Evolutionary conservation across 2,329 filamentous ascomycete species (phyloP).

Genomic region (Aureobasidium sp.): DNA sequence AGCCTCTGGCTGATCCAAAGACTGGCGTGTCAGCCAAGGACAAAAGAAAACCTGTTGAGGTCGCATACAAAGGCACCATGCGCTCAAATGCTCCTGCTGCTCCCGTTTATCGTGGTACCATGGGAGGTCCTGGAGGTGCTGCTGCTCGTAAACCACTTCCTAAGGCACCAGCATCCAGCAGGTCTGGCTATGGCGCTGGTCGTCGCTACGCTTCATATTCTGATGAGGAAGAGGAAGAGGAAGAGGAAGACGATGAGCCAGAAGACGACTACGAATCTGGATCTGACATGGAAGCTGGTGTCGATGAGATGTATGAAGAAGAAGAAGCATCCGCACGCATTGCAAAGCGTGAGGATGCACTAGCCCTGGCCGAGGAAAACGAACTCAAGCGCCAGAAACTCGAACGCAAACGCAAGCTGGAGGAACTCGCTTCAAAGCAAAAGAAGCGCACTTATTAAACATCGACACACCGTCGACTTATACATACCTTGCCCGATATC

Average conservation of each 20-base stretch:
- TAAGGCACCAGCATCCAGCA: conserved; percentile 19
- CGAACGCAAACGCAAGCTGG: conserved; percentile 36
- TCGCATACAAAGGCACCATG: conserved; percentile 37
- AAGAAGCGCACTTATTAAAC: conserved; percentile 19
- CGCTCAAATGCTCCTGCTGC: conserved; percentile 16
- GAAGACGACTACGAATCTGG: conserved; percentile 56
- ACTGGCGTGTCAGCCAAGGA: conserved; percentile 23
- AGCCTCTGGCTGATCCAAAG: conserved; percentile 14
- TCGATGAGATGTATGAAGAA: conserved; percentile 65
- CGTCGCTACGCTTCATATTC: conserved; percentile 31
- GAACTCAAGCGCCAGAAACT: conserved; percentile 55
- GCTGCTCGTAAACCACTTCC: conserved; percentile 22
- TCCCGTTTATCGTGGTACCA: conserved; percentile 36
- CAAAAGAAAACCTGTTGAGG: conserved; percentile 30
- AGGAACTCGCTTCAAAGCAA: conserved; percentile 25
- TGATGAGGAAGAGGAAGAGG: conserved; percentile 35
- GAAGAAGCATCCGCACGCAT: conserved; percentile 54
- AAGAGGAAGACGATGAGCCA: conserved; percentile 47
- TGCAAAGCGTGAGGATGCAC: conserved; percentile 59
- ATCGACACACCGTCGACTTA: neutral
- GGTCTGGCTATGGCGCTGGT: conserved; percentile 18
- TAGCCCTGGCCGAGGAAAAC: conserved; percentile 55
- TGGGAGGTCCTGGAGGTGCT: conserved; percentile 31
- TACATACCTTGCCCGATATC: neutral
- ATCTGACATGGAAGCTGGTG: conserved; percentile 71